Conservation (phyloP, 2,329 filamentous ascomycete genomes). For the Ascochyta koolunga region DNA sequence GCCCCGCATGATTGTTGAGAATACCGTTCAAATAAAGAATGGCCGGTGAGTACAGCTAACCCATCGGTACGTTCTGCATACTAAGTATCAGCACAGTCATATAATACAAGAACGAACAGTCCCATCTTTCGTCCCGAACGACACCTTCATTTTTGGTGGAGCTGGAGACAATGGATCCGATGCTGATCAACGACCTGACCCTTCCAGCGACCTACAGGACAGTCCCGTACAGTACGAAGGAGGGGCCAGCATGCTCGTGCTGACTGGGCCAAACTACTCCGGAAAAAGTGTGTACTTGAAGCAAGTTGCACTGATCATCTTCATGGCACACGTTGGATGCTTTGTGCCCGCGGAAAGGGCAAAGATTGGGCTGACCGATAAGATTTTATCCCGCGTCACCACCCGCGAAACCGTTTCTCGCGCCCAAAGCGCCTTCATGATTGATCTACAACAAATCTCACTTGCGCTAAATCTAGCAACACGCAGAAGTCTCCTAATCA, state of each 20-base stretch:
- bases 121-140: constrained; percentile 80
- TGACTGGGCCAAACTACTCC: constrained; percentile 95
- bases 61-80: not conserved
- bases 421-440: constrained; percentile 72
- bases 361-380: constrained; percentile 85
- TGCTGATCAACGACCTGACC: not conserved
- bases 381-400: constrained; percentile 84
- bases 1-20: constrained; percentile 73
- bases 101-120: constrained; percentile 85
- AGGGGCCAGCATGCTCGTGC: constrained; percentile 71
- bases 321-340: constrained; percentile 87
- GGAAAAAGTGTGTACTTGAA: constrained; percentile 97
- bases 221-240: constrained; percentile 11
- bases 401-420: constrained; percentile 72
- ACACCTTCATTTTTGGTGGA: constrained; percentile 73
- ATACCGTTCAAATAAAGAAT: constrained; percentile 73
- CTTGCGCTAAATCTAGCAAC: constrained; percentile 78
- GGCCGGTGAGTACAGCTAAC: constrained; percentile 62
- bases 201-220: not conserved
- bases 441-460: constrained; percentile 86
- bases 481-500: constrained; percentile 76
- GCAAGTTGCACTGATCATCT: constrained; percentile 88
- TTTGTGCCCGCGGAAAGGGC: constrained; percentile 84
- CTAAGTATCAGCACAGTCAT: constrained; percentile 58
- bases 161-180: constrained; percentile 20